phyloP scores from a whole-genome alignment of 306 rosid species.

The Begonia masoniana region DNA sequence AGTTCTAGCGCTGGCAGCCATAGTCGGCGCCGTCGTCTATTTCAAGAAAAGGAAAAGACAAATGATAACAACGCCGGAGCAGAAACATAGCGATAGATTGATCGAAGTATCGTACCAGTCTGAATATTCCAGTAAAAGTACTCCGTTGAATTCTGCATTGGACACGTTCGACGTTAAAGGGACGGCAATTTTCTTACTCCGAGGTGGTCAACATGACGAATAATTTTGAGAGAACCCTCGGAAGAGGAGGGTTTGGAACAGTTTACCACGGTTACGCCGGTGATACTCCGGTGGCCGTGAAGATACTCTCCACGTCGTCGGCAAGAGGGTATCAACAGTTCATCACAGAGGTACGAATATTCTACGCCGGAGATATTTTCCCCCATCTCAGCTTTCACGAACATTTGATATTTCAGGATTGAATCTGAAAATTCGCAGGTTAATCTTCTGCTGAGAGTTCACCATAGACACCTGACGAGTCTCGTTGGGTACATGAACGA shows the following conservation, averaged over 20 bases:
- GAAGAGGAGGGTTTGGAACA: constrained; percentile 47
- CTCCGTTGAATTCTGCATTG: background rate
- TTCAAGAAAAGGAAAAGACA: constrained; percentile 6
- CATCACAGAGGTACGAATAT: constrained; percentile 32
- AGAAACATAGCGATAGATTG: no score
- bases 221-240: constrained; percentile 30
- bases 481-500: constrained; percentile 27
- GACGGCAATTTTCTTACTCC: constrained; percentile 24
- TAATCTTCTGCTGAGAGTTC: constrained; percentile 22
- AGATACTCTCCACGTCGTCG: constrained; percentile 26
- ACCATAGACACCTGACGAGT: constrained; percentile 22
- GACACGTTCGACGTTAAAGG: constrained; percentile 16
- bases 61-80: background rate
- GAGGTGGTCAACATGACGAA: constrained; percentile 25
- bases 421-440: constrained; percentile 18
- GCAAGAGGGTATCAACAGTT: constrained; percentile 24
- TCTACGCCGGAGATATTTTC: background rate
- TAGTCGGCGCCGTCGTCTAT: background rate
- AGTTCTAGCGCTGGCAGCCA: background rate
- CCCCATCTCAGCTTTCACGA: background rate
- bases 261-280: constrained; percentile 34
- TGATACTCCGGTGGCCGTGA: constrained; percentile 42
- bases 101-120: no score
- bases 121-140: no score
- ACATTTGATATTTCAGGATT: no score